Conservation (phyloP, 2,329 filamentous ascomycete species). For the Niveomyces coronatus region DNA sequence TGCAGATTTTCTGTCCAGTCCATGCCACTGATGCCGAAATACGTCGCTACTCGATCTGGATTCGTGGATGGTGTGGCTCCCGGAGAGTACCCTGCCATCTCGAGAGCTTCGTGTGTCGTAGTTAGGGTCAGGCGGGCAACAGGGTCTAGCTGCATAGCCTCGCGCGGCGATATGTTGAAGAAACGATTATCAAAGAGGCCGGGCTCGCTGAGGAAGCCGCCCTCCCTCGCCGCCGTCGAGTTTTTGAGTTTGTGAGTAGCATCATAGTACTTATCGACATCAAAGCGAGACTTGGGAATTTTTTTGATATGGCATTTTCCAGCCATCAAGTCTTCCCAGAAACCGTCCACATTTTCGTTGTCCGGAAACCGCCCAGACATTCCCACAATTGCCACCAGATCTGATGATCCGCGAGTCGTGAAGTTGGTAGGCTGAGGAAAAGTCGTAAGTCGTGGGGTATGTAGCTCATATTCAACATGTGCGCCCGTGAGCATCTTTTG, state of each 20-base stretch:
- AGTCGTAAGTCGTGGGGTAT: too few species aligned
- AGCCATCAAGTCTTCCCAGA: conserved; percentile 48
- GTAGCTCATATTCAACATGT: too few species aligned
- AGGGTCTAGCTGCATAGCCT: conserved; percentile 63
- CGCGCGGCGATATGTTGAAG: conserved; percentile 71
- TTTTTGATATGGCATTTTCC: neutral
- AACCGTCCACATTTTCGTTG: conserved; percentile 22
- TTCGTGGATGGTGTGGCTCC: conserved; percentile 51
- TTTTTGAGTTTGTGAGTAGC: conserved; percentile 49
- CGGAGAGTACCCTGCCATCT: conserved; percentile 59
- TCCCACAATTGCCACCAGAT: conserved; percentile 76
- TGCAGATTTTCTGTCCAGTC: conserved; percentile 67
- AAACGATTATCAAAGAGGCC: conserved; percentile 63
- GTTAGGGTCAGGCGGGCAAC: conserved; percentile 61
- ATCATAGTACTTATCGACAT: conserved; percentile 54
- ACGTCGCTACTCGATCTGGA: conserved; percentile 59
- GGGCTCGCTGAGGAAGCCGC: conserved; percentile 56
- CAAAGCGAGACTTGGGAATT: conserved; percentile 52
- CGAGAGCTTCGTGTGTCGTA: conserved; percentile 66
- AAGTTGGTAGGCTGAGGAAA: too few species aligned
- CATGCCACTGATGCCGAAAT: conserved; percentile 64
- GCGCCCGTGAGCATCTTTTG: too few species aligned
- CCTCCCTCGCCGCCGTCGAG: conserved; percentile 56
- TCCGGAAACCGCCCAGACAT: conserved; percentile 30
- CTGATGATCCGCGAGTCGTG: too few species aligned